Conservation (phyloP, 1,284 basidiomycete genomes). For the Cryptococcus sp. region DNA sequence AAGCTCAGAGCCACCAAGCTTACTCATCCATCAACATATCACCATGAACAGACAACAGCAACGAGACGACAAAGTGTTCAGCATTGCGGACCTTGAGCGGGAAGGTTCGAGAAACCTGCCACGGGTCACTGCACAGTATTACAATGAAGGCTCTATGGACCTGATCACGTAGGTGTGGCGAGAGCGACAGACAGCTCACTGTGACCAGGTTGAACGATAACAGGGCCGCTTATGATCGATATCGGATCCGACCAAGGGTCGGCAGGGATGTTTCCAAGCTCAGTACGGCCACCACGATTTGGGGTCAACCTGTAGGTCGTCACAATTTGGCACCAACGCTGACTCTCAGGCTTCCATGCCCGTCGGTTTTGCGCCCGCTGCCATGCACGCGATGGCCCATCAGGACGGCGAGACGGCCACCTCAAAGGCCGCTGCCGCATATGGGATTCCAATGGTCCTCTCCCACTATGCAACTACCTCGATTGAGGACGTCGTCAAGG, state of each 20-base stretch:
- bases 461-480: constrained; percentile 31
- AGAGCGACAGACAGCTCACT: background rate
- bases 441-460: constrained; percentile 31
- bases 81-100: constrained; percentile 26
- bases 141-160: constrained; percentile 34
- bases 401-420: constrained; percentile 34
- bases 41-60: too few relatives aligned
- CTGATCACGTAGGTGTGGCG: constrained; percentile 19
- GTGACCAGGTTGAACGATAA: constrained; percentile 25
- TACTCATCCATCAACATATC: too few relatives aligned
- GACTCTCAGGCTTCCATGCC: constrained; percentile 22
- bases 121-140: constrained; percentile 23
- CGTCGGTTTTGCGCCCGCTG: constrained; percentile 40
- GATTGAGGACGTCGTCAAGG: constrained; percentile 30
- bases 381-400: constrained; percentile 40
- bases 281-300: constrained; percentile 25
- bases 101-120: constrained; percentile 16
- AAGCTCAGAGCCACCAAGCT: too few relatives aligned
- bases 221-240: constrained; percentile 29
- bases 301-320: constrained; percentile 16
- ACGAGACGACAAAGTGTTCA: constrained; percentile 4
- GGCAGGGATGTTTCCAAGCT: constrained; percentile 30
- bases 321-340: too few relatives aligned
- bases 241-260: constrained; percentile 37
- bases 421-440: constrained; percentile 29